Percentiles rank a stretch among this genome's conserved stretches.
These are phyloP conservation scores for Neoboletus subvelutipes DNA, from an alignment of 768 basidiomycete genomes.

Conservation along the genomic window DNA sequence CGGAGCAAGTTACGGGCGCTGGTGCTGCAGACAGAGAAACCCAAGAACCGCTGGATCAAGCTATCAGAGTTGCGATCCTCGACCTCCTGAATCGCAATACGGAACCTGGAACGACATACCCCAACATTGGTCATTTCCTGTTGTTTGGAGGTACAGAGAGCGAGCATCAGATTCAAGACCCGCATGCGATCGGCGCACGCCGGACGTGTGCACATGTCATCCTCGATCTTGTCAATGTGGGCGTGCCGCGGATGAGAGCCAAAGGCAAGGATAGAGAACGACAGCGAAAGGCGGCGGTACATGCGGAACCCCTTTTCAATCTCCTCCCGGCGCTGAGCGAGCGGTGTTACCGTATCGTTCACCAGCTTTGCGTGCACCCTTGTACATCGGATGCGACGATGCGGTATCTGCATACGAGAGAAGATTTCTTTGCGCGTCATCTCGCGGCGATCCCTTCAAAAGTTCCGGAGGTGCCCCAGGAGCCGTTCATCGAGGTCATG, in stretches of 20 bases:
- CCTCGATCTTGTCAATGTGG: constrained; percentile 70
- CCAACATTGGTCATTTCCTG: constrained; percentile 86
- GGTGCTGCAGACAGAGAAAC: constrained; percentile 59
- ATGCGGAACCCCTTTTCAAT: constrained; percentile 54
- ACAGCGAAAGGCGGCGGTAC: constrained; percentile 27
- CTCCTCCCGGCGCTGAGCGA: constrained; percentile 79
- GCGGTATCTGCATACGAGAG: constrained; percentile 82
- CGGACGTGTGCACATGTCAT: constrained; percentile 79
- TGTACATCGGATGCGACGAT: constrained; percentile 78
- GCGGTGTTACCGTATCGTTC: constrained; percentile 76
- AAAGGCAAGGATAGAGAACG: constrained; percentile 40
- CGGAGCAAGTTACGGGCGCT: constrained; percentile 68
- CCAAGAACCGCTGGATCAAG: constrained; percentile 55
- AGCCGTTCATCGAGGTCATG: constrained; percentile 54
- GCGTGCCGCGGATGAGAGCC: constrained; percentile 58
- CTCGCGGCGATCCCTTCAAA: constrained; percentile 72
- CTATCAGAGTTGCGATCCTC: constrained; percentile 73
- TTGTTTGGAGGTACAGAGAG: constrained; percentile 67
- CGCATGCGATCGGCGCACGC: constrained; percentile 67
- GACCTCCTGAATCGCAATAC: constrained; percentile 83
- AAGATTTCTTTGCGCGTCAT: constrained; percentile 88
- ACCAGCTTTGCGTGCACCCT: constrained; percentile 86
- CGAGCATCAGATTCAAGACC: constrained; percentile 73
- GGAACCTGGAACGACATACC: constrained; percentile 55
- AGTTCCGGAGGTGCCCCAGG: constrained; percentile 48